Evolutionary conservation across 768 basidiomycete species (phyloP), one percentile per base, ranked within the genome.

Genomic region (Roridomyces roridus): DNA sequence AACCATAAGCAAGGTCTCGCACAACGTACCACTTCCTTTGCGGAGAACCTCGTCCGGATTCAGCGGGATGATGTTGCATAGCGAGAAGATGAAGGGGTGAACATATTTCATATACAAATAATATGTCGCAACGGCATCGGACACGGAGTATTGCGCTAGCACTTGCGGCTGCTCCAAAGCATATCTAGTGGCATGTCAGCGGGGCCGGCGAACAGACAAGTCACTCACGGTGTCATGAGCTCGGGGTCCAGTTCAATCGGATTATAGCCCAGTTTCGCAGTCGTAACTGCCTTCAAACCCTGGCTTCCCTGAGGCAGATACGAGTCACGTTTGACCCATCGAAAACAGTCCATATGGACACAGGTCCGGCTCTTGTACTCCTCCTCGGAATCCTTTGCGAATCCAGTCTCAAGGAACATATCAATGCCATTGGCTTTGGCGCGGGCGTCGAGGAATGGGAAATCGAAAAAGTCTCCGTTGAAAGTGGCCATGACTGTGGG

Each of bases 81-180:
- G 76, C 9, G 97, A 98, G 77, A 99, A 99, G 60, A 99, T 93
- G 82, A 99, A 99, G 0, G 97, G 97, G 68, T 98, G 96, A 10
- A 99, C 96, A 66, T 99, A 99, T 95, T 98, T 99, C 97, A 98
- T 99, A 76, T 99, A 98, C 31, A 99, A 83, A 72, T 98, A 98
- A 72, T 99, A 98, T 1, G 97, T 99, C n/a, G 97, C 96, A 10
- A 98, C 97, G 0, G 97, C 97, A 81, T 99, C 97, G 71, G 97
- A 99, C 24, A 99, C 97, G 65, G 97, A 98, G 74, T 99, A 99
- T 68, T 96, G 93, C 0, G 97, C 96, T 17, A 99, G 85, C 2
- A 86, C 73, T 68, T 98, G 96, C 0, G 97, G 97, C 64, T 96
- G 94, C 68, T 98, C 97, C 71, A 93, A 80, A 0, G 97, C 97